A percentile compares a stretch with the other conserved stretches of the same genome.
phyloP scores from a whole-genome alignment of 1,284 basidiomycete species.

The Irpex sp. region DNA sequence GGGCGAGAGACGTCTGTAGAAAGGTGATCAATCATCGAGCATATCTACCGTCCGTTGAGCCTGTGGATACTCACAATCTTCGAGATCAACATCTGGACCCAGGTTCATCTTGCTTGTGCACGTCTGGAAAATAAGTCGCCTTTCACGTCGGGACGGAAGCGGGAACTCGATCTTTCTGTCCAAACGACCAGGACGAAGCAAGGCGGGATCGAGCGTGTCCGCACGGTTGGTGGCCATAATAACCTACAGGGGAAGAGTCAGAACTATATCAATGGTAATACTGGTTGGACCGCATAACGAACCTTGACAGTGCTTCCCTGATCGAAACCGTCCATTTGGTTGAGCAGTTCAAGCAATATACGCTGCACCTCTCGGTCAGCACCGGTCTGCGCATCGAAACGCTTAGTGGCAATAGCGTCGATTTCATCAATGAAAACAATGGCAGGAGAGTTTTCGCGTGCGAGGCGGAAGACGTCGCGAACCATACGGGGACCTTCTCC shows the following conservation, averaged over 20 bases:
- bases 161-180: conserved; percentile 99
- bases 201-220: conserved; percentile 93
- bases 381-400: conserved; percentile 99
- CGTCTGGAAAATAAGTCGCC: conserved; percentile 98
- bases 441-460: conserved; percentile 93
- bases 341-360: conserved; percentile 95
- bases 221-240: conserved; percentile 99
- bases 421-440: conserved; percentile 99
- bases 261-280: neutral
- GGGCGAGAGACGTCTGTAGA: conserved; percentile 88
- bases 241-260: conserved; percentile 49
- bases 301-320: conserved; percentile 99
- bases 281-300: conserved; percentile 15
- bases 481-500: conserved; percentile 99
- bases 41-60: neutral
- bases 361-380: conserved; percentile 99
- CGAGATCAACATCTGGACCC: conserved; percentile 95
- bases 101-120: conserved; percentile 98
- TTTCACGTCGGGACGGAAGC: conserved; percentile 89
- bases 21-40: neutral
- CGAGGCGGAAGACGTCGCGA: conserved; percentile 96
- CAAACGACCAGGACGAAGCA: conserved; percentile 94
- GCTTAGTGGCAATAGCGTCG: conserved; percentile 98
- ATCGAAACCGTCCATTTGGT: conserved; percentile 99
- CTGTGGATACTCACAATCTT: conserved; percentile 74